Conservation (phyloP, 2,329 filamentous ascomycete genomes). For the Sporothrix protearum region DNA sequence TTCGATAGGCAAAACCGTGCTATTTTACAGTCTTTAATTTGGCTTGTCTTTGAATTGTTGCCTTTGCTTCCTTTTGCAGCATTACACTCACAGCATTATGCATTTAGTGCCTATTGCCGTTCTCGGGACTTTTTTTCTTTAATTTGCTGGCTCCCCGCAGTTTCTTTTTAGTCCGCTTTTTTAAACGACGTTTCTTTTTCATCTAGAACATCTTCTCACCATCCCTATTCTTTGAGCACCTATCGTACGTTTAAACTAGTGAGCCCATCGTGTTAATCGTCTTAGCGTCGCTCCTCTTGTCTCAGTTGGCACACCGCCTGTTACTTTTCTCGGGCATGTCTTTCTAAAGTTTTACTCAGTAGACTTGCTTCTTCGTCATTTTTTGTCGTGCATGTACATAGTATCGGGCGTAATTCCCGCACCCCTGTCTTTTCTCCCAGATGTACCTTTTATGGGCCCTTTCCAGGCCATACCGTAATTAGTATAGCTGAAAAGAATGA, state of each 20-base stretch:
- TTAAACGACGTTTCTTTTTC: slow-evolving; percentile 5
- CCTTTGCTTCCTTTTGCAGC: slow-evolving; percentile 11
- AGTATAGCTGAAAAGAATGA: too few relatives aligned
- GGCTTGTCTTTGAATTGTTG: neutral
- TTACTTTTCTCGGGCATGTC: neutral
- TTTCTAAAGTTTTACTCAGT: neutral
- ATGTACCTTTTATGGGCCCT: too few relatives aligned
- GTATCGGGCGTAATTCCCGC: too few relatives aligned
- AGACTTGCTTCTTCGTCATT: neutral
- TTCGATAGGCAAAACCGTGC: neutral
- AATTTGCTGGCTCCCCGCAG: neutral
- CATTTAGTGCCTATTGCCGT: neutral
- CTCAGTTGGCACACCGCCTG: neutral
- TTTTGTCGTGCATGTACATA: too few relatives aligned
- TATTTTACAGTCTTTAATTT: neutral
- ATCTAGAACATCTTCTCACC: neutral
- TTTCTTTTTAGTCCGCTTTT: neutral
- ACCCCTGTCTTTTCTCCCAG: too few relatives aligned
- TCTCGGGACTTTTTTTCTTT: neutral
- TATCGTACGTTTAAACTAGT: neutral
- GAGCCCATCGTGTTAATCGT: neutral
- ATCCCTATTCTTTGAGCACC: neutral
- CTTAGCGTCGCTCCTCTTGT: neutral
- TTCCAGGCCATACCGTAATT: too few relatives aligned
- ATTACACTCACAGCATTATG: neutral